Percentiles rank a stretch among this genome's conserved stretches.
phyloP scores from a whole-genome alignment of 345 rosid genomes.

The Kernera saxatilis region DNA sequence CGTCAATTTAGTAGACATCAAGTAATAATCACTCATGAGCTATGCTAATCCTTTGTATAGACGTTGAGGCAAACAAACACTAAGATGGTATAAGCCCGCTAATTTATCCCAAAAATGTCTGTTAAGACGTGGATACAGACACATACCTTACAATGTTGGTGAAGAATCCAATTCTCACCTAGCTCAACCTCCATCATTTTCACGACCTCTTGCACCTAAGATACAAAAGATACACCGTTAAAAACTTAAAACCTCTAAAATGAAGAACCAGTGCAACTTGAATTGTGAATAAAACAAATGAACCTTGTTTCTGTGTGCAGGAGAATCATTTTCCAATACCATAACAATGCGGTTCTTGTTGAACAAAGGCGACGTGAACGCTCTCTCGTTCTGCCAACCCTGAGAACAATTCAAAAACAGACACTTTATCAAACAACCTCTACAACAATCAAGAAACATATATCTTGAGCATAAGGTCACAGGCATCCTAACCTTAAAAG shows the following conservation, averaged over 20 bases:
- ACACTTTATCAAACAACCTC: neutral
- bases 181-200: slow-evolving; percentile 81
- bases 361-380: slow-evolving; percentile 28
- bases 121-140: neutral
- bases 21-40: neutral
- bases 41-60: no score
- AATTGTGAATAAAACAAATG: neutral
- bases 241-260: neutral
- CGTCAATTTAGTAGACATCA: neutral
- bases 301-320: slow-evolving; percentile 67
- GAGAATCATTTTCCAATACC: slow-evolving; percentile 52
- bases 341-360: slow-evolving; percentile 44
- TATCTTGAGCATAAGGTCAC: neutral
- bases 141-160: slow-evolving; percentile 59
- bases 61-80: no score
- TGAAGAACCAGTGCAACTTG: neutral
- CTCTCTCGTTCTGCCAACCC: slow-evolving; percentile 70
- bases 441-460: neutral
- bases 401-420: slow-evolving; percentile 20
- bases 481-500: slow-evolving; percentile 47
- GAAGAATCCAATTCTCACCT: slow-evolving; percentile 79
- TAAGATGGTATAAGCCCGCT: no score
- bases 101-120: neutral
- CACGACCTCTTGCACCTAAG: slow-evolving; percentile 67
- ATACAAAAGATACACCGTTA: neutral